Base-by-base conservation (phyloP, 2,329 filamentous ascomycete species). In the Aureobasidium sp. region DNA sequence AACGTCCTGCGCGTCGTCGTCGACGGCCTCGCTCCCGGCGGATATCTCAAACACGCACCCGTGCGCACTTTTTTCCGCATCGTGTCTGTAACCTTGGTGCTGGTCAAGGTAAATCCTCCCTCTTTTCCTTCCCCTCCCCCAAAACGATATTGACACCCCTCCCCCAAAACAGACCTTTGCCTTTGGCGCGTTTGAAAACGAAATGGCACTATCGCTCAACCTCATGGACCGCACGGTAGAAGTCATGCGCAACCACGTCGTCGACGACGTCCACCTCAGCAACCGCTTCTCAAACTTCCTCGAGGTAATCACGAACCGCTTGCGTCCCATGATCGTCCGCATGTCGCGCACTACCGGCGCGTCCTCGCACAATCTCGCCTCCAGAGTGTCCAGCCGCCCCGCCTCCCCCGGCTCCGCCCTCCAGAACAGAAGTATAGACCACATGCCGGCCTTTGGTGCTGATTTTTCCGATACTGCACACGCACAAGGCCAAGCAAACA, bases 61-160 rank as follows among this genome's bases (percentile, higher is more conserved):
- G 89, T 94, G 4, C 81, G 89, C 49, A 93, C 89, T 0, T 93
- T 93, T 71, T 92, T 94, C 75, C 84, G 89, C 60, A 93, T 94
- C 70, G 90, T 93, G 65, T 89, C 86, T 61, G 89, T 89, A 4
- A 88, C 88, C 64, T 92, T 93, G 83, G 92, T 94, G 68, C 73
- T 94, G 19, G 81, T 94, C 53, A 94, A 87, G 71, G 78, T 79
- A 72, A 54, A 69, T 61, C 11, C 31, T 35, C n/a, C n/a, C n/a
- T n/a, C n/a, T n/a, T n/a, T n/a, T 7, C 19, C 19, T 45, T 45
- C 10, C 50, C 11, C 1, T 31, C 33, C 25, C 17, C n/a, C 21
- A 23, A 35, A 38, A 3, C 9, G n/a, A n/a, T n/a, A n/a, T n/a
- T n/a, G n/a, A n/a, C n/a, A n/a, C n/a, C n/a, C n/a, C n/a, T n/a